Percentiles rank a stretch among this genome's conserved stretches.
Evolutionary conservation across 768 basidiomycete genomes (phyloP).

Genomic region (Mycena venus): DNA sequence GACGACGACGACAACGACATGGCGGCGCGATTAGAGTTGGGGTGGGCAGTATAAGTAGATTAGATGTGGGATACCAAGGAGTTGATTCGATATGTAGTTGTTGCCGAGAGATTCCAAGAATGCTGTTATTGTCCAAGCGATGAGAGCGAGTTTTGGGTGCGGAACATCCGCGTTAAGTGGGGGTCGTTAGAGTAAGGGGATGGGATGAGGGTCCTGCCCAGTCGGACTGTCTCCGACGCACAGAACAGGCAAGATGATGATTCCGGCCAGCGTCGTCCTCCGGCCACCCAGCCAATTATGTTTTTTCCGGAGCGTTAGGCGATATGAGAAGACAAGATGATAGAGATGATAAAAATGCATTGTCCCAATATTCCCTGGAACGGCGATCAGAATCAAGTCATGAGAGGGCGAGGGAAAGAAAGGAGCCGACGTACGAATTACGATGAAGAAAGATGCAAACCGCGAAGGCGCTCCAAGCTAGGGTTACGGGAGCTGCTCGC

Average conservation of each 20-base stretch:
- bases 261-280: conserved; percentile 16
- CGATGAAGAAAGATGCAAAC: conserved; percentile 27
- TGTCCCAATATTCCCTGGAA: conserved; percentile 31
- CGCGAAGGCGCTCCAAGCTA: conserved; percentile 29
- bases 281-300: conserved; percentile 29
- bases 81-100: neutral
- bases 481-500: conserved; percentile 55
- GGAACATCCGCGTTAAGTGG: too few relatives aligned
- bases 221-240: conserved; percentile 6
- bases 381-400: neutral
- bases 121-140: neutral
- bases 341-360: conserved; percentile 6
- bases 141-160: neutral
- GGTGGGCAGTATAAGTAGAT: conserved; percentile 20
- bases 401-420: too few relatives aligned
- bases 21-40: conserved; percentile 17
- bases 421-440: conserved; percentile 19
- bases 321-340: conserved; percentile 14
- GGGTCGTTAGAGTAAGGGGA: too few relatives aligned
- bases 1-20: too few relatives aligned
- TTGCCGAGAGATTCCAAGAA: conserved; percentile 28
- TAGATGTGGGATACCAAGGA: neutral
- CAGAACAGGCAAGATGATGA: neutral
- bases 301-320: conserved; percentile 27
- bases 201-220: conserved; percentile 22